Conservation (phyloP, 2,329 filamentous ascomycete genomes). For the Ilyonectria mors-panacis region DNA sequence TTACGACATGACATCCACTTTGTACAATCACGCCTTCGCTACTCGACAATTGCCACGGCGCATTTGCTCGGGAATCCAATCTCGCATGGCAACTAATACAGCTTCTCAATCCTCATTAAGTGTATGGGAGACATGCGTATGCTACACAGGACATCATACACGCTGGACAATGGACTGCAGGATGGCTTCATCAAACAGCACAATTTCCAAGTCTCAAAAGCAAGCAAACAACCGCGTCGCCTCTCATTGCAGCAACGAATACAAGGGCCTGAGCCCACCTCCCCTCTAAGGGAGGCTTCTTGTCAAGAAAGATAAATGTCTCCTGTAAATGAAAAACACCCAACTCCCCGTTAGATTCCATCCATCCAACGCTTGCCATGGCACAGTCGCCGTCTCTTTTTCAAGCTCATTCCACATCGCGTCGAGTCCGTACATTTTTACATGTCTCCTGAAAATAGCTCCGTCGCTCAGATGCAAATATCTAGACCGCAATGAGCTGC, state of each 20-base stretch:
- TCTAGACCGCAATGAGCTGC: conserved; percentile 39
- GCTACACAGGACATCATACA: background rate
- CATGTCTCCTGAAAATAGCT: conserved; percentile 15
- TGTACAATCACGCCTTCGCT: background rate
- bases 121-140: background rate
- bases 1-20: conserved; percentile 4
- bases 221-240: conserved; percentile 28
- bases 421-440: conserved; percentile 32
- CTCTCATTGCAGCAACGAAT: conserved; percentile 30
- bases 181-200: background rate
- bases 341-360: conserved; percentile 41
- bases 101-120: background rate
- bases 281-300: conserved; percentile 38
- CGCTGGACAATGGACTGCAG: background rate
- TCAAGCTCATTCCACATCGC: conserved; percentile 37
- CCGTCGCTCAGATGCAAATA: conserved; percentile 26
- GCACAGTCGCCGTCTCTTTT: conserved; percentile 39
- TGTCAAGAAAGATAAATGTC: conserved; percentile 31
- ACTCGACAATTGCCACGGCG: background rate
- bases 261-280: conserved; percentile 43
- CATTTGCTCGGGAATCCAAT: background rate
- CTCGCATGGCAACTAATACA: background rate
- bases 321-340: conserved; percentile 20
- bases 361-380: conserved; percentile 35
- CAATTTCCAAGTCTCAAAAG: conserved; percentile 12